Evolutionary conservation across 306 rosid genomes (phyloP).

Genomic region (Vicia villosa): DNA sequence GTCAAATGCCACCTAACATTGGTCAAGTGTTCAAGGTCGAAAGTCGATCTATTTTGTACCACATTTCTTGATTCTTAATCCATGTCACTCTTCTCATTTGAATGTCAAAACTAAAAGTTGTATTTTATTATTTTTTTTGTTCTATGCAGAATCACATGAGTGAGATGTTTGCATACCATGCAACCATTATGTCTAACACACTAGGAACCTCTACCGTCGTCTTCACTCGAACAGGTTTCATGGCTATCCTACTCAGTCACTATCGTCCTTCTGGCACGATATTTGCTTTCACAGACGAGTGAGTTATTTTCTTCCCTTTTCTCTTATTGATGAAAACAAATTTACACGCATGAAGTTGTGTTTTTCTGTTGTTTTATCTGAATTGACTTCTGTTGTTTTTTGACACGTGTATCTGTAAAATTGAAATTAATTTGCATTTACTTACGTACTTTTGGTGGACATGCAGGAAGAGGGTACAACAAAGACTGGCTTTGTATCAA

Average conservation of each 20-base stretch:
- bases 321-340: not conserved
- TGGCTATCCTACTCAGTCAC: slow-evolving; percentile 87
- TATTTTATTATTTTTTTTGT: slow-evolving; percentile 18
- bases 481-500: slow-evolving; percentile 84
- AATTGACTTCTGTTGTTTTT: slow-evolving; percentile 7
- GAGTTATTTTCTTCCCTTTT: slow-evolving; percentile 46
- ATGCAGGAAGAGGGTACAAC: slow-evolving; percentile 83
- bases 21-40: slow-evolving; percentile 94
- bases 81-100: not conserved
- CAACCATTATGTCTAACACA: slow-evolving; percentile 97
- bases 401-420: not conserved
- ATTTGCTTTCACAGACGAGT: slow-evolving; percentile 94
- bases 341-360: not conserved
- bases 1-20: slow-evolving; percentile 78
- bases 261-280: slow-evolving; percentile 91
- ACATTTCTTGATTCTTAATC: not conserved
- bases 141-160: slow-evolving; percentile 88
- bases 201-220: slow-evolving; percentile 96
- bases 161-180: slow-evolving; percentile 99
- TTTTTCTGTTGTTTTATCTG: too few species aligned
- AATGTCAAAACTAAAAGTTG: slow-evolving; percentile 10
- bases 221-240: slow-evolving; percentile 91
- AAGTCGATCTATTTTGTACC: not conserved
- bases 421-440: slow-evolving; percentile 15
- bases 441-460: slow-evolving; percentile 35